A percentile compares a stretch with the other conserved stretches of the same genome.
Evolutionary conservation across 2,329 filamentous ascomycete species (phyloP).

Genomic region (Aspergillus vadensis): DNA sequence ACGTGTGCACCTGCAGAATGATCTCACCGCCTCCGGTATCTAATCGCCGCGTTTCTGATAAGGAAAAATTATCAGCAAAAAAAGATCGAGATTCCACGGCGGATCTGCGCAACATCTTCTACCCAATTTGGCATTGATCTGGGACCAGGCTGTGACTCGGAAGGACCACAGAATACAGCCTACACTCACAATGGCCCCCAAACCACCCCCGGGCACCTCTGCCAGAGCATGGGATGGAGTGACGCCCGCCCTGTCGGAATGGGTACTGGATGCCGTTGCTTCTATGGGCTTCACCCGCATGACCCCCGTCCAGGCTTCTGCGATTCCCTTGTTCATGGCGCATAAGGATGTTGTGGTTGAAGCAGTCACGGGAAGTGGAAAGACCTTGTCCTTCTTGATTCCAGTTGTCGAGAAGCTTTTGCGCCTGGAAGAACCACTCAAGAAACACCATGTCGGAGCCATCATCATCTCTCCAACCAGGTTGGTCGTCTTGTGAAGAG

Average conservation of each 20-base stretch:
- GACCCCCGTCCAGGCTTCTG: constrained; percentile 93
- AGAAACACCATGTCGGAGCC: constrained; percentile 84
- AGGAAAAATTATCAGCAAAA: constrained; percentile 8
- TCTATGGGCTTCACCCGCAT: constrained; percentile 84
- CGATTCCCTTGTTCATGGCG: constrained; percentile 82
- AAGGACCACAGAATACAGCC: background rate
- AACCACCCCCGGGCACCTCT: constrained; percentile 48
- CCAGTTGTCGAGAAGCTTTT: constrained; percentile 81
- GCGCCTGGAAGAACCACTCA: constrained; percentile 76
- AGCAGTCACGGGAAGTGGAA: constrained; percentile 88
- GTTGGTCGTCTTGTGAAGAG: constrained; percentile 30
- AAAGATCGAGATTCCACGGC: background rate
- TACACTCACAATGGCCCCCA: constrained; percentile 32
- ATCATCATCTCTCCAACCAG: constrained; percentile 88
- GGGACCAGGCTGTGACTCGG: background rate
- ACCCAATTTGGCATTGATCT: background rate
- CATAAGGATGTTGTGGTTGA: constrained; percentile 94
- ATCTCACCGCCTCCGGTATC: constrained; percentile 33
- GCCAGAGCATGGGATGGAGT: constrained; percentile 68
- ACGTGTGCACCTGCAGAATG: constrained; percentile 21
- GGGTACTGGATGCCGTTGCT: constrained; percentile 80
- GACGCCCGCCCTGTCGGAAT: constrained; percentile 72
- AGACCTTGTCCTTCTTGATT: constrained; percentile 83
- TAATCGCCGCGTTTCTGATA: constrained; percentile 29
- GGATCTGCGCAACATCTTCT: background rate